Evolutionary conservation across 2,329 filamentous ascomycete species (phyloP), one percentile per base, ranked within the genome.

Genomic region (Fusarium coicis): DNA sequence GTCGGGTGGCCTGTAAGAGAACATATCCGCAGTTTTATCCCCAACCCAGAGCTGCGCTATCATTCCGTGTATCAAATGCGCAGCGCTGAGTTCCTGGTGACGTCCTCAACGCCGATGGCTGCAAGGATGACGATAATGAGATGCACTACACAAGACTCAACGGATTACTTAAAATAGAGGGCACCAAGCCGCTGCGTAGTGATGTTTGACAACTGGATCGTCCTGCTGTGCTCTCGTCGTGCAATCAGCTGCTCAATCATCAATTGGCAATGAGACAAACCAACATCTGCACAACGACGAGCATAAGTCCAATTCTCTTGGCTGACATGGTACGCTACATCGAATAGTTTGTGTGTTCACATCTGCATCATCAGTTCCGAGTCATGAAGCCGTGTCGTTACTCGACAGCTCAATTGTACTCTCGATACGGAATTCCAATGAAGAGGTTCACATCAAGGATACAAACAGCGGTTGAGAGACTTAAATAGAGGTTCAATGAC

Each of bases 111-210:
- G 26, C 19, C 30, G 46, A 49, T 30, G 15, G 21, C 46, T n/a
- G 3, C 46, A 7, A 30, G 3, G 14, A 30, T 4, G 46, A 4
- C 19, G 19, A n/a, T 5, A n/a, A n/a, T 30, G 14, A n/a, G 46
- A 49, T 52, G n/a, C 5, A 6, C 14, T 49, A 16, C 28, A 6
- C 10, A n/a, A 6, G 28, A 8, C 1, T 30, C 19, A 30, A 49
- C 0, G 0, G 19, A 6, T 0, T 8, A 5, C 14, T 8, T 12
- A 8, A 49, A 12, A 9, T 12, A 49, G 19, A 30, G 10, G 19
- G 7, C 1, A 5, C 12, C 0, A 12, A 10, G 5, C 7, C 6
- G 2, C 11, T 23, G 5, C 15, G 16, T 5, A 15, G 32, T 8
- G 16, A 21, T 6, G 4, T 34, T 26, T 44, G 2, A 7, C 28